A percentile compares a stretch with the other conserved stretches of the same genome.
Conservation (phyloP, 2,329 filamentous ascomycete genomes). For the Pseudopithomyces chartarum region DNA sequence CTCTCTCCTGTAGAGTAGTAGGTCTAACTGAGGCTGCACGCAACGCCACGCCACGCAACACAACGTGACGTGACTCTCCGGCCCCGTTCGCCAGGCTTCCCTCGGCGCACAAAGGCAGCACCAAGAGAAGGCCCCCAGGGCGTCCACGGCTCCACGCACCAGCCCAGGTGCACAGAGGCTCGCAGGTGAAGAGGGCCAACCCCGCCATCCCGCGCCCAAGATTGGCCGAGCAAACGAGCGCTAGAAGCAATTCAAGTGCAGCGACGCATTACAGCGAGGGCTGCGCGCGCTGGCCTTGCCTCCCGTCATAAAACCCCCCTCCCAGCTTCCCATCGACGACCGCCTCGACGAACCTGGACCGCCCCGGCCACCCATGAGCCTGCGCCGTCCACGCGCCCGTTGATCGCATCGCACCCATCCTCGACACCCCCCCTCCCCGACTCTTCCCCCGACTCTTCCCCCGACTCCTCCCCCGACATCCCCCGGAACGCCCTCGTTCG, state of each 20-base stretch:
- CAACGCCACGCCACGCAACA: too few species aligned
- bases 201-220: constrained; percentile 16
- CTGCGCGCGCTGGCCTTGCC: constrained; percentile 21
- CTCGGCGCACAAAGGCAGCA: too few species aligned
- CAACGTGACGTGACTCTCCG: not conserved
- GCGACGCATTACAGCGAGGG: constrained; percentile 22
- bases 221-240: constrained; percentile 40
- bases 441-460: too few species aligned
- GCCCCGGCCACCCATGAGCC: constrained; percentile 30
- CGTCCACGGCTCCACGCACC: too few species aligned
- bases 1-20: not conserved
- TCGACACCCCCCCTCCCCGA: constrained; percentile 11
- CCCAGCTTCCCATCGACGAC: not conserved
- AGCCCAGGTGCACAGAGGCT: too few species aligned
- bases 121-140: too few species aligned
- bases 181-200: constrained; percentile 13
- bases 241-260: constrained; percentile 38
- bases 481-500: constrained; percentile 7
- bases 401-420: constrained; percentile 26
- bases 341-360: constrained; percentile 1
- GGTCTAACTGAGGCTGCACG: not conserved
- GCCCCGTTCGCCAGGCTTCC: too few species aligned
- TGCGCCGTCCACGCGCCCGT: constrained; percentile 34
- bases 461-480: too few species aligned
- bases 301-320: constrained; percentile 6